Conservation (phyloP, 495 filamentous ascomycete genomes). For the Neurospora sp. region DNA sequence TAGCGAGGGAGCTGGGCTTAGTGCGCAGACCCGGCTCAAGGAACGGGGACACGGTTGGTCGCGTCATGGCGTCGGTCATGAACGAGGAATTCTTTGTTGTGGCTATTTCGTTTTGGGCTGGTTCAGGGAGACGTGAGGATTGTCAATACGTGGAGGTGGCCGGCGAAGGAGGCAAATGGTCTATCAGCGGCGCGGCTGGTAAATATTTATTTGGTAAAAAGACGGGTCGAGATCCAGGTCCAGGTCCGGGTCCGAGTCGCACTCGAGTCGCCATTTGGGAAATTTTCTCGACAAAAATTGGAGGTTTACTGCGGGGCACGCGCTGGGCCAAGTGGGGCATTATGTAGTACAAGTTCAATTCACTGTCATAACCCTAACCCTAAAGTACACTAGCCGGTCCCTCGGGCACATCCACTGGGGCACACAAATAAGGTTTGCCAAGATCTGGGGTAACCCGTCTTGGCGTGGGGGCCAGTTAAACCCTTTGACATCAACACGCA, state of each 20-base stretch:
- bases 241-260: not conserved
- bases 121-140: not conserved
- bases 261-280: not conserved
- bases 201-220: not conserved
- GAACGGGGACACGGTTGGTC: slow-evolving; percentile 51
- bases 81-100: not conserved
- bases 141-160: not conserved
- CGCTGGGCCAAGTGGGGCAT: not conserved
- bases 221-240: not conserved
- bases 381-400: not conserved
- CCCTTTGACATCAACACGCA: not conserved
- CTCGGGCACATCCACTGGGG: not conserved
- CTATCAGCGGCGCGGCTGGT: not conserved
- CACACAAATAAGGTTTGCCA: not conserved
- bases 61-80: slow-evolving; percentile 2
- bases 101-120: not conserved
- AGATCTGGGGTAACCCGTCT: not conserved
- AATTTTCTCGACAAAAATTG: not conserved
- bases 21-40: slow-evolving; percentile 52
- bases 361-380: not conserved
- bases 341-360: not conserved
- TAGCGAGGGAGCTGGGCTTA: slow-evolving; percentile 49
- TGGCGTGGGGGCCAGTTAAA: not conserved
- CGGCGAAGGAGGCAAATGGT: not conserved
- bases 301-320: not conserved